These are phyloP conservation scores for Trichosporon sp. DNA, from an alignment of 1,284 basidiomycete species.

Conservation along the genomic window DNA sequence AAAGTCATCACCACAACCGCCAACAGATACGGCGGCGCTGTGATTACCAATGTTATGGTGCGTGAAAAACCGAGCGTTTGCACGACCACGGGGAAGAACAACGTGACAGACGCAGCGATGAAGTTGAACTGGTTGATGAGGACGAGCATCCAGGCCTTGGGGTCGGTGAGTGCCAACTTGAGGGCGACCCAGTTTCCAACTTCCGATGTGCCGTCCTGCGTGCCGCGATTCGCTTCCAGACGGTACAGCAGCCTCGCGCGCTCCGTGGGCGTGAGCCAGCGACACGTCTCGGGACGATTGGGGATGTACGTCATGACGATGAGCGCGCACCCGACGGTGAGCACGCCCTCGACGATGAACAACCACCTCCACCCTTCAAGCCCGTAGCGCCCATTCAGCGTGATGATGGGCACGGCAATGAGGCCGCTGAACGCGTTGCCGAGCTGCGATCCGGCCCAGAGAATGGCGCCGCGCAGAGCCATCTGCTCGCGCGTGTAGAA, in stretches of 20 bases:
- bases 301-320: slow-evolving; percentile 46
- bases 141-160: slow-evolving; percentile 48
- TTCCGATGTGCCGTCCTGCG: slow-evolving; percentile 45
- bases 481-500: slow-evolving; percentile 48
- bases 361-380: slow-evolving; percentile 48
- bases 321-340: slow-evolving; percentile 44
- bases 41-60: too few species aligned
- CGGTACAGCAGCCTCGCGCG: slow-evolving; percentile 44
- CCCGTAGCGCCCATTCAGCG: slow-evolving; percentile 42
- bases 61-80: slow-evolving; percentile 49
- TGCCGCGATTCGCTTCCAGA: slow-evolving; percentile 45
- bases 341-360: slow-evolving; percentile 33
- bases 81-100: slow-evolving; percentile 52
- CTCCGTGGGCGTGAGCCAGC: slow-evolving; percentile 43
- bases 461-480: slow-evolving; percentile 43
- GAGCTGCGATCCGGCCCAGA: slow-evolving; percentile 52
- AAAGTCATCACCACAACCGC: slow-evolving; percentile 45
- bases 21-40: slow-evolving; percentile 53
- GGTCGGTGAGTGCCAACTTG: slow-evolving; percentile 43
- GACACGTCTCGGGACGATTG: slow-evolving; percentile 42
- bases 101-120: slow-evolving; percentile 47
- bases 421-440: slow-evolving; percentile 55
- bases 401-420: slow-evolving; percentile 46
- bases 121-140: slow-evolving; percentile 34
- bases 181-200: slow-evolving; percentile 38